Conservation (phyloP, 495 filamentous ascomycete species). For the Penicillium paxilli region DNA sequence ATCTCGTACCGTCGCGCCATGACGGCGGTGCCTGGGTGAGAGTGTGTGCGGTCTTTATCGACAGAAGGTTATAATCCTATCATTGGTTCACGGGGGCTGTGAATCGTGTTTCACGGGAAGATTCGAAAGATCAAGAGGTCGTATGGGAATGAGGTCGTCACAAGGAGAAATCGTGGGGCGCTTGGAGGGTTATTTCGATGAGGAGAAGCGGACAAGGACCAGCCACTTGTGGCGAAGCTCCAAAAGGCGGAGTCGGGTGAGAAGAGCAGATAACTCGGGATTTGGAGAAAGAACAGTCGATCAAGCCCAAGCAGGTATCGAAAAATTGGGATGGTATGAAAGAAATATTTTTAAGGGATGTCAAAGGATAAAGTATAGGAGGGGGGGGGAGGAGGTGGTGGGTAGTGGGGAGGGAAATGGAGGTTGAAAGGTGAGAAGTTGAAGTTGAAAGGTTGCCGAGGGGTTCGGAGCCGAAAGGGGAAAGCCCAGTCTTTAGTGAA, state of each 20-base stretch:
- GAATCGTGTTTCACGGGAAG: not conserved
- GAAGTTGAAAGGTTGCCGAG: slow-evolving; percentile 1
- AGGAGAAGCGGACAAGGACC: slow-evolving; percentile 29
- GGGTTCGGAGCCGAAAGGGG: not conserved
- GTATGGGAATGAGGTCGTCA: not conserved
- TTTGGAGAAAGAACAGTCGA: slow-evolving; percentile 18
- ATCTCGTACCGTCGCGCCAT: slow-evolving; percentile 71
- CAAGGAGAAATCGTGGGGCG: not conserved
- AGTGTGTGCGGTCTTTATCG: slow-evolving; percentile 29
- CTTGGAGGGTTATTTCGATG: slow-evolving; percentile 4
- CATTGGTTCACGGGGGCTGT: slow-evolving; percentile 29
- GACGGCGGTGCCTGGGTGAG: slow-evolving; percentile 27
- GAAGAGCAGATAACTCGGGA: too few species aligned
- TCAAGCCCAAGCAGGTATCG: too few species aligned
- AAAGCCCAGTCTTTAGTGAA: too few species aligned
- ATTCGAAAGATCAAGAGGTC: not conserved
- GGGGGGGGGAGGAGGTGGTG: not conserved
- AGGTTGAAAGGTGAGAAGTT: not conserved
- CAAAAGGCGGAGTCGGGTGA: slow-evolving; percentile 29
- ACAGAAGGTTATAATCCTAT: slow-evolving; percentile 27
- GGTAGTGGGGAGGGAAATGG: not conserved
- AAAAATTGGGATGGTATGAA: not conserved
- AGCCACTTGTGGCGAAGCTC: slow-evolving; percentile 37
- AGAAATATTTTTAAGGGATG: not conserved
- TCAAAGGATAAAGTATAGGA: not conserved